phyloP scores from a whole-genome alignment of 2,329 filamentous ascomycete species.

The Aspergillus sp. region DNA sequence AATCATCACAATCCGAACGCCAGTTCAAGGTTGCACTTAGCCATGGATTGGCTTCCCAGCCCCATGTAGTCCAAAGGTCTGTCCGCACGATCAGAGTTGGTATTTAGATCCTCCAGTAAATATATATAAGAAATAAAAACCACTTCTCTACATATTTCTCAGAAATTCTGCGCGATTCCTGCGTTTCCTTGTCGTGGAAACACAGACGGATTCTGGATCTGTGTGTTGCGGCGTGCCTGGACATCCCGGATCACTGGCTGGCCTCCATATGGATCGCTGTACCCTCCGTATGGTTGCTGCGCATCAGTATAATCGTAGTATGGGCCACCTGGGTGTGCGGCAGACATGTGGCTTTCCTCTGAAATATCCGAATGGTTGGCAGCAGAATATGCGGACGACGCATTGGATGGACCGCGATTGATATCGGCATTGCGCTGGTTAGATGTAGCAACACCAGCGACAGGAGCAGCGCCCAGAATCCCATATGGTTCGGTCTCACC shows the following conservation, averaged over 20 bases:
- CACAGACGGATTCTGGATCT: conserved; percentile 87
- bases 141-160: conserved; percentile 24
- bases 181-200: conserved; percentile 87
- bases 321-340: conserved; percentile 46
- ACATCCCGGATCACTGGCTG: conserved; percentile 92
- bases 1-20: background rate
- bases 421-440: conserved; percentile 66
- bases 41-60: background rate
- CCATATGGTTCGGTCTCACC: conserved; percentile 81
- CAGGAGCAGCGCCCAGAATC: conserved; percentile 69
- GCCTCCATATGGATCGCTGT: conserved; percentile 54
- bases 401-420: conserved; percentile 87
- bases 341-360: conserved; percentile 53
- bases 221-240: conserved; percentile 84
- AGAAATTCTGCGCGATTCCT: conserved; percentile 97
- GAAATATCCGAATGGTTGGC: conserved; percentile 69
- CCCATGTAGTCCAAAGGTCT: background rate
- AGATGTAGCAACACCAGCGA: conserved; percentile 47
- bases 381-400: conserved; percentile 91
- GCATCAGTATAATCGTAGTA: conserved; percentile 55
- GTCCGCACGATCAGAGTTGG: background rate
- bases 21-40: background rate
- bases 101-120: conserved; percentile 3
- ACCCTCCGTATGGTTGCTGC: conserved; percentile 49
- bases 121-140: conserved; percentile 8